phyloP scores from a whole-genome alignment of 345 rosid species.

The Hevea brasiliensis region DNA sequence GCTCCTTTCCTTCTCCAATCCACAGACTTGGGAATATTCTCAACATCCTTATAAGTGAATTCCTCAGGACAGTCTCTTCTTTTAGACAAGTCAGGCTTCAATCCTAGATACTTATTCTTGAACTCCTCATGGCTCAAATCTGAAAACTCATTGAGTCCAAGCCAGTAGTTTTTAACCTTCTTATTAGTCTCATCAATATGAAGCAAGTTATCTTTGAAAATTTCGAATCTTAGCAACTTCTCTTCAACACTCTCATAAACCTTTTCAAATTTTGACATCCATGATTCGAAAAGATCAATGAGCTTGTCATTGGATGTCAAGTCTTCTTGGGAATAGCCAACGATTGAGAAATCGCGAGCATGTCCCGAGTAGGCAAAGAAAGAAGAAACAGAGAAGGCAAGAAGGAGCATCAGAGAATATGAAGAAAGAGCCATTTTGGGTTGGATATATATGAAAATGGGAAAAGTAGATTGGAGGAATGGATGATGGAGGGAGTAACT shows the following conservation, averaged over 20 bases:
- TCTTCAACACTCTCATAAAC: slow-evolving; percentile 27
- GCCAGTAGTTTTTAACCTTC: slow-evolving; percentile 33
- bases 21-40: slow-evolving; percentile 23
- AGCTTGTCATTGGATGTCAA: slow-evolving; percentile 27
- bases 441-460: background rate
- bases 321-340: slow-evolving; percentile 28
- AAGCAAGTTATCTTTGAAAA: slow-evolving; percentile 31
- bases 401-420: background rate
- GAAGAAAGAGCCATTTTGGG: slow-evolving; percentile 14
- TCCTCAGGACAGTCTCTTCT: slow-evolving; percentile 6
- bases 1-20: slow-evolving; percentile 40
- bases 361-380: background rate
- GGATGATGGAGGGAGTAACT: background rate
- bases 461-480: background rate
- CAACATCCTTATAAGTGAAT: slow-evolving; percentile 20
- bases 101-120: slow-evolving; percentile 26
- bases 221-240: slow-evolving; percentile 30
- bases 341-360: slow-evolving; percentile 34
- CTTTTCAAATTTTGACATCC: slow-evolving; percentile 25
- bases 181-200: slow-evolving; percentile 34
- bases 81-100: slow-evolving; percentile 12
- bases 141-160: slow-evolving; percentile 29
- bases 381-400: background rate
- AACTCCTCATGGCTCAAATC: slow-evolving; percentile 34
- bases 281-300: slow-evolving; percentile 29